Percentiles rank a stretch among this genome's conserved stretches.
Evolutionary conservation across 495 filamentous ascomycete species (phyloP).

Genomic region (Penicillium canescens): DNA sequence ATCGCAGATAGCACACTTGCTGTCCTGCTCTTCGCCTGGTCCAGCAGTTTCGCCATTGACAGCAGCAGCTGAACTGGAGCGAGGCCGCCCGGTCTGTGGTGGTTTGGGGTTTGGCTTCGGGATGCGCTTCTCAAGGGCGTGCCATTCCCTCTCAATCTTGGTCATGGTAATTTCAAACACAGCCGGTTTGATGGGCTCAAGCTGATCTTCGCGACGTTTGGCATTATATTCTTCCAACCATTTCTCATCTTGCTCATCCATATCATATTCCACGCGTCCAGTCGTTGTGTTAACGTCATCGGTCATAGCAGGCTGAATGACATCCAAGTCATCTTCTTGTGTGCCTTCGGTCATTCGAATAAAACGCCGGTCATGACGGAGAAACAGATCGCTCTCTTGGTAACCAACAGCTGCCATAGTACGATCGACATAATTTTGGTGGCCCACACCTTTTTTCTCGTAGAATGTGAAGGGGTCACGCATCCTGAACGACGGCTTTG

Average conservation of each 20-base stretch:
- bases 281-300: constrained; percentile 63
- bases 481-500: constrained; percentile 59
- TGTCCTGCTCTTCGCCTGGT: constrained; percentile 90
- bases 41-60: constrained; percentile 85
- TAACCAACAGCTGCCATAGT: constrained; percentile 94
- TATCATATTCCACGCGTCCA: constrained; percentile 94
- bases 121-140: constrained; percentile 91
- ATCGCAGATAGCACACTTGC: constrained; percentile 96
- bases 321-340: constrained; percentile 81
- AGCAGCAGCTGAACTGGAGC: constrained; percentile 88
- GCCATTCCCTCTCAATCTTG: constrained; percentile 98
- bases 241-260: constrained; percentile 98
- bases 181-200: constrained; percentile 83
- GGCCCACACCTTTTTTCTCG: constrained; percentile 60
- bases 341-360: constrained; percentile 77
- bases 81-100: constrained; percentile 84
- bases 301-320: constrained; percentile 52
- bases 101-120: constrained; percentile 95
- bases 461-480: constrained; percentile 62
- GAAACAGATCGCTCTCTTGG: constrained; percentile 87
- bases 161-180: constrained; percentile 98
- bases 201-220: constrained; percentile 66
- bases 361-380: constrained; percentile 71
- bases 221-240: constrained; percentile 87
- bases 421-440: constrained; percentile 77